phyloP scores from a whole-genome alignment of 805 yeast species.

The Zygosaccharomyces siamensis region DNA sequence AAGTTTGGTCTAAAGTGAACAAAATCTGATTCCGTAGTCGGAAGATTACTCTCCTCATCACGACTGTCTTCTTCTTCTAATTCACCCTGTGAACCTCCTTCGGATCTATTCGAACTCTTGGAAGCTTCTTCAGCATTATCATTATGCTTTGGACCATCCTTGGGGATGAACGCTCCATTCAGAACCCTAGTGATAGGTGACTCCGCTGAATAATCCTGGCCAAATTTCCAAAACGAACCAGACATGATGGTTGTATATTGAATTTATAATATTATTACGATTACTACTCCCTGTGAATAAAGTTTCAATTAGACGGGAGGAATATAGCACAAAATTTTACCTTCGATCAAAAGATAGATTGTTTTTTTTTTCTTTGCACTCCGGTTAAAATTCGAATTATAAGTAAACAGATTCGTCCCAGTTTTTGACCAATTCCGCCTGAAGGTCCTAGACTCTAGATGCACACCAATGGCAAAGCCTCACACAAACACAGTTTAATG shows the following conservation, averaged over 20 bases:
- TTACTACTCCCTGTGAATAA: not conserved
- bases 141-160: constrained; percentile 12
- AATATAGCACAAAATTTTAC: not conserved
- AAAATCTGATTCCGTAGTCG: constrained; percentile 34
- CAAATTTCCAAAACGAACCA: constrained; percentile 56
- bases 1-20: constrained; percentile 40
- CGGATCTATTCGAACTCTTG: constrained; percentile 5
- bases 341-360: not conserved
- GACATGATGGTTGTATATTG: constrained; percentile 29
- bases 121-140: constrained; percentile 5
- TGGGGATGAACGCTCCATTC: constrained; percentile 35
- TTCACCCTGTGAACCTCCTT: constrained; percentile 27
- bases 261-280: not conserved
- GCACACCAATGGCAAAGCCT: not conserved
- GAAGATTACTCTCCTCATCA: constrained; percentile 24
- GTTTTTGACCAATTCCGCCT: constrained; percentile 6
- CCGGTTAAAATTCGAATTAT: not conserved
- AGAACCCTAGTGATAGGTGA: constrained; percentile 50
- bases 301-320: not conserved
- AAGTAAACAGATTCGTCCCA: constrained; percentile 5
- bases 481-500: constrained; percentile 1
- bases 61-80: constrained; percentile 26
- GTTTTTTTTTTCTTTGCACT: not conserved
- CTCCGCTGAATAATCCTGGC: constrained; percentile 51
- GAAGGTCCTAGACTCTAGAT: constrained; percentile 2